Evolutionary conservation across 2,329 filamentous ascomycete species (phyloP), one percentile per base, ranked within the genome.

Genomic region (Pestalotiopsis sp.): DNA sequence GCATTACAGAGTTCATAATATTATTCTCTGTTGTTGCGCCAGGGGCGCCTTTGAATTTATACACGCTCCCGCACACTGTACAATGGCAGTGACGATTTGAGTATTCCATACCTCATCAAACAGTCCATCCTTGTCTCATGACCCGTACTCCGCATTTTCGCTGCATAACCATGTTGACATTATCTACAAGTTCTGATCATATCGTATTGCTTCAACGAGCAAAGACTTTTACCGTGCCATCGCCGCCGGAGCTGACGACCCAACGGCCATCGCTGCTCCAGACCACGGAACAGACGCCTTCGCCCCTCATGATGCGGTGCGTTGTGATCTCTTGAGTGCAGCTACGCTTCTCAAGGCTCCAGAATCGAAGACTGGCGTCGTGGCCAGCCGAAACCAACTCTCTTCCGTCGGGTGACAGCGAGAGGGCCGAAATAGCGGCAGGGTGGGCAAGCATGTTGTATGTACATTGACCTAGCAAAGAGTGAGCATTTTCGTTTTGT

Each of bases 371-470:
- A 68, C 93, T 96, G 66, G 95, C 95, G 78, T 99, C 96, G 79
- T 99, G 96, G 25, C 96, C 96, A 1, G 94, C 96, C 60, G 94
- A 98, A 63, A 99, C 95, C 12, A 98, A 91, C 83, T 99, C 96
- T 69, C 92, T 91, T 60, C 95, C 95, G 77, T 98, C 95, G 14
- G 95, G 96, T 73, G 94, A 97, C 23, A 99, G 88, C 0, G 94
- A 97, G 4, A 99, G 87, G 31, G 93, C 92, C 1, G 96, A 97
- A 73, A 99, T 98, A 68, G 96, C 92, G 3, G 95, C 92, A 0
- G 96, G 94, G 75, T 99, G 96, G 5, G 96, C 96, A 69, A 98
- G 90, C 96, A 99, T 99, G 76, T 93, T 97, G 82, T 99, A 99
- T 72, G 96, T 98, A 83, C 95, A 98, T 94, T 99, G 96, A 68